A percentile compares a stretch with the other conserved stretches of the same genome.
Conservation (phyloP, 208 protist species). For the Naegleria lovaniensis region DNA sequence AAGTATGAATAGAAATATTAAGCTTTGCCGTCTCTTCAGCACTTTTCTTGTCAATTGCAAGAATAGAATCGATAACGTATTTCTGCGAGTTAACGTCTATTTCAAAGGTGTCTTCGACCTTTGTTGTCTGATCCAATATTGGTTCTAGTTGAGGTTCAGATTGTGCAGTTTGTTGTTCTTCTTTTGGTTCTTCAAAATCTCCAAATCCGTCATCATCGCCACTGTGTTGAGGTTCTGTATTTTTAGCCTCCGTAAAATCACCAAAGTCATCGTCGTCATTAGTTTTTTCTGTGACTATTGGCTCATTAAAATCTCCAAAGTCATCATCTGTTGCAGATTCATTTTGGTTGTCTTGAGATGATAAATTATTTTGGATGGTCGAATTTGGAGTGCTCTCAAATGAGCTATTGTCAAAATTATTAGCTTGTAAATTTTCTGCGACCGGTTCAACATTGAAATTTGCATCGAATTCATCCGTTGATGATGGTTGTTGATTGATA, state of each 20-base stretch:
- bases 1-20: neutral
- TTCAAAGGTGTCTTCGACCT: neutral
- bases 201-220: neutral
- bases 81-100: neutral
- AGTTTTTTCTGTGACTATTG: neutral
- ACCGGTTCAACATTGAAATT: too few species aligned
- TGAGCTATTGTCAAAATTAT: too few species aligned
- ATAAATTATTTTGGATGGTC: too few species aligned
- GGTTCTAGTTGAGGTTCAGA: neutral
- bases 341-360: too few species aligned
- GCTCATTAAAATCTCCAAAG: neutral
- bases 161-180: neutral
- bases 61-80: neutral
- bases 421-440: too few species aligned
- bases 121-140: neutral
- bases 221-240: neutral
- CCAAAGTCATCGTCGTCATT: neutral
- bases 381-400: too few species aligned
- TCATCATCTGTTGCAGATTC: neutral
- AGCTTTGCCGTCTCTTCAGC: neutral
- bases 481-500: neutral
- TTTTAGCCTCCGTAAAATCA: neutral
- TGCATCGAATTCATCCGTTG: neutral
- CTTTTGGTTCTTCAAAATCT: neutral
- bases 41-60: neutral